Conservation (phyloP, 805 yeast genomes). For the Groenewaldozyma tartarivorans region DNA sequence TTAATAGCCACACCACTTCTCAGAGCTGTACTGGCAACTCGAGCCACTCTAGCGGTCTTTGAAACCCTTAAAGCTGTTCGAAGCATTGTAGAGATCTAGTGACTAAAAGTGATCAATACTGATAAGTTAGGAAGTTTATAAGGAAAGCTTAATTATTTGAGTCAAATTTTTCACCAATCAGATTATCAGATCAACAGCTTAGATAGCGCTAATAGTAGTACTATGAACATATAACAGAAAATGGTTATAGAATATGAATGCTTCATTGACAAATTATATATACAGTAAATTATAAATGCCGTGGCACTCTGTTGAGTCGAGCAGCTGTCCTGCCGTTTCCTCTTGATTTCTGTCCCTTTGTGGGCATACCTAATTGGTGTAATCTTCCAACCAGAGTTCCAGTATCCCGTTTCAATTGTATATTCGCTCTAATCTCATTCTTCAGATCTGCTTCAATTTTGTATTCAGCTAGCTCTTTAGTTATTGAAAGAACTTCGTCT, state of each 20-base stretch:
- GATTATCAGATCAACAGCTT: too few species aligned
- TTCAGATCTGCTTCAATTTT: slow-evolving; percentile 77
- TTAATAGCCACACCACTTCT: background rate
- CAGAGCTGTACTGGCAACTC: background rate
- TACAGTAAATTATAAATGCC: slow-evolving; percentile 14
- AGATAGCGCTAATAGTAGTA: too few species aligned
- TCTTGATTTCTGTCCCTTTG: slow-evolving; percentile 84
- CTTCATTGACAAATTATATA: too few species aligned
- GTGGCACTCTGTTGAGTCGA: slow-evolving; percentile 68
- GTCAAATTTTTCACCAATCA: too few species aligned
- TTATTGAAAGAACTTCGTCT: slow-evolving; percentile 73
- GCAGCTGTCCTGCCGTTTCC: slow-evolving; percentile 87
- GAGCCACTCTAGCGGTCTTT: background rate
- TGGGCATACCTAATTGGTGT: slow-evolving; percentile 69
- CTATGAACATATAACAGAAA: too few species aligned
- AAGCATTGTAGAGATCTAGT: too few species aligned
- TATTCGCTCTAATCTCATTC: slow-evolving; percentile 51
- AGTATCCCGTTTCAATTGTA: slow-evolving; percentile 64
- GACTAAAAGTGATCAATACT: too few species aligned
- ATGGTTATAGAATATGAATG: too few species aligned
- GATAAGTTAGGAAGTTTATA: too few species aligned
- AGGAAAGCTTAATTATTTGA: too few species aligned
- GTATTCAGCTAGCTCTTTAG: slow-evolving; percentile 78
- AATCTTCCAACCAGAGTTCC: slow-evolving; percentile 85
- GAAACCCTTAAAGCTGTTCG: background rate